phyloP scores from a whole-genome alignment of 495 filamentous ascomycete species.

The Lichenothelia convexa region DNA sequence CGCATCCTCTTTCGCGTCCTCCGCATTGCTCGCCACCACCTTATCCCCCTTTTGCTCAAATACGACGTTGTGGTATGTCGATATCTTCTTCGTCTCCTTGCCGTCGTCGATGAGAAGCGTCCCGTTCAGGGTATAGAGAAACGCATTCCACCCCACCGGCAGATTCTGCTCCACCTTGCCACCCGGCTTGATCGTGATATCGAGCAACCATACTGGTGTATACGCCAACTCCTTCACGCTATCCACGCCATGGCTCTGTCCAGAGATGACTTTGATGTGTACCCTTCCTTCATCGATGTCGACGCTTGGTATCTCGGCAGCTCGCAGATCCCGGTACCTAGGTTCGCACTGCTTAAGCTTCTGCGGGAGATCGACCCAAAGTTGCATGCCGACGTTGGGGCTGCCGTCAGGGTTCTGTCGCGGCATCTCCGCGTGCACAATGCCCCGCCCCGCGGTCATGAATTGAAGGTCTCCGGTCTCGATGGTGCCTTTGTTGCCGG shows the following conservation, averaged over 20 bases:
- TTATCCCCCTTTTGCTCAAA: constrained; percentile 67
- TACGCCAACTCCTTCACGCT: constrained; percentile 79
- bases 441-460: constrained; percentile 88
- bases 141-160: constrained; percentile 76
- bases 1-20: constrained; percentile 41
- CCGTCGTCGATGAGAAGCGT: constrained; percentile 45
- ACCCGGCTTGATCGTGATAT: constrained; percentile 67
- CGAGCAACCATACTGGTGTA: constrained; percentile 85
- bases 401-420: constrained; percentile 56
- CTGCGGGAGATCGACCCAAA: constrained; percentile 85
- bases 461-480: constrained; percentile 79
- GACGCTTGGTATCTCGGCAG: constrained; percentile 56
- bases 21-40: constrained; percentile 48
- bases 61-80: constrained; percentile 72
- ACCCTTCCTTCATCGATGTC: constrained; percentile 54
- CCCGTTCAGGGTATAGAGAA: constrained; percentile 67
- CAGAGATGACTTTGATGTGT: constrained; percentile 72
- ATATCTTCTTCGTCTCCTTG: constrained; percentile 36
- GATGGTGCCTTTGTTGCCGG: constrained; percentile 74
- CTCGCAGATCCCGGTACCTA: constrained; percentile 68
- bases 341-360: constrained; percentile 76
- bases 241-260: constrained; percentile 66
- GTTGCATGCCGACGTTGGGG: constrained; percentile 72
- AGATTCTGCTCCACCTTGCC: constrained; percentile 53
- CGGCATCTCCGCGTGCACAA: constrained; percentile 96